Evolutionary conservation across 257 asterid species (phyloP).

Genomic region (Leptodermis oblonga): DNA sequence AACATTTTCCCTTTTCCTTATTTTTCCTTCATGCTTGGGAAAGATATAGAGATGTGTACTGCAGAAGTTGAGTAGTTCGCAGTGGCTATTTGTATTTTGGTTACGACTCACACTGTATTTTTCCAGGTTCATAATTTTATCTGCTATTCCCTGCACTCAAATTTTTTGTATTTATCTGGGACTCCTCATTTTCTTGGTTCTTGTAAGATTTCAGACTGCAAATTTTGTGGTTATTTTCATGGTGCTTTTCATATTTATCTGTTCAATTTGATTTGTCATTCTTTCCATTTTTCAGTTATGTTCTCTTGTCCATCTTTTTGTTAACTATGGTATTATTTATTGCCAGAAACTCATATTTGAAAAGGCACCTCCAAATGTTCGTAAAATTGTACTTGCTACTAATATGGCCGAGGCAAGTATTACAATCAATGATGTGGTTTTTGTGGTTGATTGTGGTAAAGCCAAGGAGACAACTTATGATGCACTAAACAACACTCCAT

Average conservation of each 20-base stretch:
- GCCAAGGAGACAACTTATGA: conserved; percentile 98
- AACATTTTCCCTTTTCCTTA: neutral
- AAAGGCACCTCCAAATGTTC: conserved; percentile 84
- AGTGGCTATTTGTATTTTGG: neutral
- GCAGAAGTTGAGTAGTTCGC: neutral
- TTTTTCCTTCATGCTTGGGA: neutral
- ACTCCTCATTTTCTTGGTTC: neutral
- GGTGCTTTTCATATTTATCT: neutral
- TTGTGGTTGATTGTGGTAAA: conserved; percentile 98
- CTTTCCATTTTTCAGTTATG: neutral
- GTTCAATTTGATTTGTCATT: neutral
- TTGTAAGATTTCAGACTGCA: neutral
- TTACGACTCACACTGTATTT: neutral
- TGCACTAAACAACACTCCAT: conserved; percentile 90
- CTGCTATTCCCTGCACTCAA: neutral
- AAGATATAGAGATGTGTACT: neutral
- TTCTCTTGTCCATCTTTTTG: neutral
- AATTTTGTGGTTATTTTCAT: neutral
- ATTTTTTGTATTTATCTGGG: neutral
- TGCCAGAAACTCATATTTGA: conserved; percentile 92
- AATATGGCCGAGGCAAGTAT: conserved; percentile 99
- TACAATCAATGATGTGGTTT: conserved; percentile 89
- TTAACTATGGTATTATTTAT: conserved; percentile 2
- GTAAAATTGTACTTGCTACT: conserved; percentile 92
- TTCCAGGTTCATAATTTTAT: neutral